Evolutionary conservation across 2,329 filamentous ascomycete species (phyloP), one percentile per base, ranked within the genome.

Genomic region (Talaromyces sp.): DNA sequence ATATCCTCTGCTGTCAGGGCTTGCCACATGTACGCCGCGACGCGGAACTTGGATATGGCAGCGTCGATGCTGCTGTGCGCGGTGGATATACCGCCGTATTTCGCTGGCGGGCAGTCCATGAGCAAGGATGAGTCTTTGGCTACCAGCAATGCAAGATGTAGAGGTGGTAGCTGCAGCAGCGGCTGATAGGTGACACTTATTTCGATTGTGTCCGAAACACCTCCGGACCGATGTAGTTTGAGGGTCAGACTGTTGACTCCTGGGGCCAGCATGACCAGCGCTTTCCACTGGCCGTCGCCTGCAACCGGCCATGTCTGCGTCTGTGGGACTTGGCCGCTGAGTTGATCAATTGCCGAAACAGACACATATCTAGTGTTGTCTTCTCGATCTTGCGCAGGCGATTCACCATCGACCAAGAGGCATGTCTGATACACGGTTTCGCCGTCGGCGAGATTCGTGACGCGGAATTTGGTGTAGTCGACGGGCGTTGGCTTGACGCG

Each of bases 21-120:
- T 38, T 67, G 65, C 65, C 65, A 67, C 65, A 67, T 67, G 48
- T 67, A 67, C 12, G 65, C 65, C 1, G 65, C 61, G 60, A 65
- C 64, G 35, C 65, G 62, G 31, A 67, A 56, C 29, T 67, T 67
- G 31, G 65, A 52, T 32, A 67, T 63, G 27, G 64, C 65, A 1
- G 65, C 62, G 29, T 66, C 62, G 12, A 67, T 56, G 35, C 60
- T 53, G 19, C 57, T 61, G 32, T 67, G 65, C 0, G 62, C 59
- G 19, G 55, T 61, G 2, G 65, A 64, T n/a, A 66, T 64, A n/a
- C 46, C 56, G 0, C 65, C 61, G 9, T 56, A 59, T 35, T 65
- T 67, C 35, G 60, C 48, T 3, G 62, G 62, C 4, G 65, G 65
- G 41, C 65, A 67, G 27, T 67, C 65, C 11, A 65, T 67, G 5